Percentiles rank a stretch among this genome's conserved stretches.
Conservation (phyloP, 106 monocot genomes). For the Platanthera guangdongensis region DNA sequence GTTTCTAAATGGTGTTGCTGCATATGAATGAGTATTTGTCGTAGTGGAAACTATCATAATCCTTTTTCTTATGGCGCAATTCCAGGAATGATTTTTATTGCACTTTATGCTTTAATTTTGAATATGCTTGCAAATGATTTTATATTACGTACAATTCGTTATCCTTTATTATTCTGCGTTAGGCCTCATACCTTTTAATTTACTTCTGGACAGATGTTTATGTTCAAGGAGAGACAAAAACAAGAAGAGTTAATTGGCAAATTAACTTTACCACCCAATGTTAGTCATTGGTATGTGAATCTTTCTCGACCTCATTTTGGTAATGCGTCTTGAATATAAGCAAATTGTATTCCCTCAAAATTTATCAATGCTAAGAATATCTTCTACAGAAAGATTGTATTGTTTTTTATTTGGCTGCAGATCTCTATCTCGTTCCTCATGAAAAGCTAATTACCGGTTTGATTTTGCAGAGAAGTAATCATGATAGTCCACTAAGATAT, state of each 20-base stretch:
- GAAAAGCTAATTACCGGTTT: neutral
- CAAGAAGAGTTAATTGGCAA: conserved; percentile 55
- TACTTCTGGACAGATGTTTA: conserved; percentile 39
- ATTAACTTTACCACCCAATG: conserved; percentile 43
- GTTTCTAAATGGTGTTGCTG: too few relatives aligned
- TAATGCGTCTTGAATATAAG: neutral
- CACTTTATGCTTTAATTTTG: neutral
- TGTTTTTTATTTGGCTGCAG: neutral
- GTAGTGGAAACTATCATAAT: neutral
- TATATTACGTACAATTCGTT: neutral
- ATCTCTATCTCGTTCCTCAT: neutral
- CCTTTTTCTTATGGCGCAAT: neutral
- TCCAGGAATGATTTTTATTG: neutral
- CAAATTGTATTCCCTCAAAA: neutral
- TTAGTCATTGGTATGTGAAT: conserved; percentile 71
- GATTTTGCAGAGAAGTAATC: neutral
- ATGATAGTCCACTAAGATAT: neutral
- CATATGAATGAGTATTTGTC: too few relatives aligned
- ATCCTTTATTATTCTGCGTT: neutral
- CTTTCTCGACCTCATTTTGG: neutral
- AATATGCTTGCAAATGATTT: neutral
- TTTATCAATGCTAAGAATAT: neutral
- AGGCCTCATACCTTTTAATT: conserved; percentile 1
- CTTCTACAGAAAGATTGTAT: neutral
- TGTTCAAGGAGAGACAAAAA: conserved; percentile 55